Evolutionary conservation across 306 rosid genomes (phyloP).

Genomic region (Cyclanthera cordifolia): DNA sequence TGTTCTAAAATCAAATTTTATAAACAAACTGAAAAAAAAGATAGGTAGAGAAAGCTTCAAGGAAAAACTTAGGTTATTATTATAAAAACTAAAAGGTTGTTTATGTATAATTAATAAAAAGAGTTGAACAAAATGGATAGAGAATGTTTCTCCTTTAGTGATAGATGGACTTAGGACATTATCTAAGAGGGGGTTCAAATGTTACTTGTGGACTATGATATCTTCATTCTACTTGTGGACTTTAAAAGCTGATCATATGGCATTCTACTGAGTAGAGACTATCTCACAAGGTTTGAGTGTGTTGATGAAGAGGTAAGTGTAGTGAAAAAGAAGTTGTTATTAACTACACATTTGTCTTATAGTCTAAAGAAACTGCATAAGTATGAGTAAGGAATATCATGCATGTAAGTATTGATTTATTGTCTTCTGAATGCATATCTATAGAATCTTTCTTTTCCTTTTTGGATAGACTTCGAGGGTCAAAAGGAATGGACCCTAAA

Average conservation of each 20-base stretch:
- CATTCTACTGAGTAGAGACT: neutral
- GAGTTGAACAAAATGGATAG: too few species aligned
- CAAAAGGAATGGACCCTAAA: conserved; percentile 32
- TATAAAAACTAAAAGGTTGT: too few species aligned
- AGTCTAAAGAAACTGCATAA: neutral
- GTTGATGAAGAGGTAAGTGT: neutral
- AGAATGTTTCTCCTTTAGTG: too few species aligned
- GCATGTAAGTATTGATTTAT: neutral
- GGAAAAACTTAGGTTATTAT: too few species aligned
- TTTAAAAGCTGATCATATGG: neutral
- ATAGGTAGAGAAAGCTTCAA: too few species aligned
- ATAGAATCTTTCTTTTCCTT: conserved; percentile 2
- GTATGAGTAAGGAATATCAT: neutral
- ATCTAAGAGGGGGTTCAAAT: too few species aligned
- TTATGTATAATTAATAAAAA: too few species aligned
- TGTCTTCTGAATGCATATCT: neutral
- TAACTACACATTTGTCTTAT: neutral
- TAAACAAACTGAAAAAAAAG: too few species aligned
- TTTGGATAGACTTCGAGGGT: conserved; percentile 43
- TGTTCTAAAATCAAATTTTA: too few species aligned
- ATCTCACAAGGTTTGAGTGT: neutral
- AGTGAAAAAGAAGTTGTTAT: neutral
- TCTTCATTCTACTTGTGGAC: too few species aligned
- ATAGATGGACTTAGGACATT: too few species aligned
- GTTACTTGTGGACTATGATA: too few species aligned